phyloP scores from a whole-genome alignment of 345 rosid genomes.

The Heritiera littoralis region DNA sequence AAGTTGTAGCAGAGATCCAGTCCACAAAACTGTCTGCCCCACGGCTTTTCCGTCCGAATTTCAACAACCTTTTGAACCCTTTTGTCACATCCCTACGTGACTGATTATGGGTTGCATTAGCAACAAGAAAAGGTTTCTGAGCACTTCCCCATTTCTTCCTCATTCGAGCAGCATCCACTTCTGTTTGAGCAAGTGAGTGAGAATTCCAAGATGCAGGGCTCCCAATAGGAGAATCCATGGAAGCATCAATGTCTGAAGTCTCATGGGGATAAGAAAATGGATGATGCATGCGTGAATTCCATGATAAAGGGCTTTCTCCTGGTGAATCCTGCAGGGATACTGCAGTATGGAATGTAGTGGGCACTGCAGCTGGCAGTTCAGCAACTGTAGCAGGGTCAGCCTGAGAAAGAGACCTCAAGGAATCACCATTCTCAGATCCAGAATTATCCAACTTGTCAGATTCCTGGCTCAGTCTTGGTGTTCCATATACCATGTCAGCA shows the following conservation, averaged over 20 bases:
- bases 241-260: conserved; percentile 80
- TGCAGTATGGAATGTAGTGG: conserved; percentile 51
- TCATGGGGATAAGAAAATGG: conserved; percentile 72
- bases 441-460: conserved; percentile 65
- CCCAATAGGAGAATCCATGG: conserved; percentile 83
- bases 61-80: conserved; percentile 89
- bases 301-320: conserved; percentile 69
- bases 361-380: conserved; percentile 57
- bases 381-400: conserved; percentile 59
- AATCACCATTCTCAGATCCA: conserved; percentile 61
- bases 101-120: conserved; percentile 67
- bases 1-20: conserved; percentile 96
- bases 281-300: conserved; percentile 70
- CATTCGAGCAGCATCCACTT: conserved; percentile 82
- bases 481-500: conserved; percentile 53
- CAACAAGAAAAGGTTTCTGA: conserved; percentile 69
- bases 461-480: conserved; percentile 60
- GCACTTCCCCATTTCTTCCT: conserved; percentile 99
- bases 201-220: conserved; percentile 91
- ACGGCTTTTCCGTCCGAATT: conserved; percentile 87
- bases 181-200: conserved; percentile 68
- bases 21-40: conserved; percentile 77
- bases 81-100: conserved; percentile 81
- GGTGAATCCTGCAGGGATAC: conserved; percentile 71
- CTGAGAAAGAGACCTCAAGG: conserved; percentile 56